Conservation (phyloP, 208 protist genomes). For the Crithidia brevicula region DNA sequence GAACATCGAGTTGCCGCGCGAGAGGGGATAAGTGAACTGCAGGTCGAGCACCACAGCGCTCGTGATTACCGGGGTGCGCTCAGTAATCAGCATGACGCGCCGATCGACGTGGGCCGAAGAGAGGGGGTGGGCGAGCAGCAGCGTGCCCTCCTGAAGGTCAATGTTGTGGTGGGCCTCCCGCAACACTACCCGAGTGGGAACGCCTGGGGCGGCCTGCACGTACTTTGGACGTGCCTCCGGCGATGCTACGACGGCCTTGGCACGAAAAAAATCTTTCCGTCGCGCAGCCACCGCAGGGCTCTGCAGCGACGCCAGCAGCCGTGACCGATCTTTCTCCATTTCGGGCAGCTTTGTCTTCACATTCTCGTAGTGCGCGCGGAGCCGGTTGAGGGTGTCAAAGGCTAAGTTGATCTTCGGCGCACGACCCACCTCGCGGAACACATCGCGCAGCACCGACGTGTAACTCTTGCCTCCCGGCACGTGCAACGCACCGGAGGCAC, state of each 20-base stretch:
- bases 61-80: slow-evolving; percentile 61
- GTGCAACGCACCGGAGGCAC: slow-evolving; percentile 48
- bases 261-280: slow-evolving; percentile 50
- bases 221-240: slow-evolving; percentile 23
- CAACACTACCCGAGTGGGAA: slow-evolving; percentile 58
- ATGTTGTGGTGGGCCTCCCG: slow-evolving; percentile 34
- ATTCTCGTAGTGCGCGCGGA: slow-evolving; percentile 73
- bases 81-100: slow-evolving; percentile 81
- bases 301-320: slow-evolving; percentile 42
- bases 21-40: slow-evolving; percentile 77
- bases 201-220: slow-evolving; percentile 41
- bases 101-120: slow-evolving; percentile 83
- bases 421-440: slow-evolving; percentile 49
- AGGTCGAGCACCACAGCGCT: slow-evolving; percentile 83
- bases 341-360: slow-evolving; percentile 50
- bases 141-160: slow-evolving; percentile 68
- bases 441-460: slow-evolving; percentile 51
- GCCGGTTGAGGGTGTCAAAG: slow-evolving; percentile 75
- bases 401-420: slow-evolving; percentile 59
- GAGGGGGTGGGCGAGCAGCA: slow-evolving; percentile 81
- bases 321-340: slow-evolving; percentile 53
- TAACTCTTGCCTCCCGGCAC: slow-evolving; percentile 62
- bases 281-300: slow-evolving; percentile 27
- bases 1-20: slow-evolving; percentile 86
- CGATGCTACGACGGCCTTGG: slow-evolving; percentile 33